Base-by-base conservation (phyloP, 2,329 filamentous ascomycete genomes). In the Cytospora chrysosperma region DNA sequence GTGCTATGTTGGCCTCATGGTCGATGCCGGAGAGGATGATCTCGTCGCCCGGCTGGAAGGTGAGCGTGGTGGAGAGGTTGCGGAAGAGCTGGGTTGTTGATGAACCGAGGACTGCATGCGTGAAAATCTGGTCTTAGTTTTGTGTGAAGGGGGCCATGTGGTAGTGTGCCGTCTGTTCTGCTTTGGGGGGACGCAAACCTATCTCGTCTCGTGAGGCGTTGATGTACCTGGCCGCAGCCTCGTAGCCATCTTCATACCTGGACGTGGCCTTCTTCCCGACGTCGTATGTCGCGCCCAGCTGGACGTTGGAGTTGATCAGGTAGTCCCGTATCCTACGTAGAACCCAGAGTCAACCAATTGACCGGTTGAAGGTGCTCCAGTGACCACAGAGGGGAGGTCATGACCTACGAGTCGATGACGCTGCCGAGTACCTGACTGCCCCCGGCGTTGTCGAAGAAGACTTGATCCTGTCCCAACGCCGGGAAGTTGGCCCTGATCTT, bases 371-470 rank as follows among this genome's bases (percentile, higher is more conserved):
- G 32, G 30, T 10, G n/a, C 19, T 30, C 7, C 57, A 53, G n/a
- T 10, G 26, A 58, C 19, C 13, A 49, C 3, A 6, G 1, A 27
- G 24, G 27, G 6, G 50, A 49, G n/a, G 47, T 30, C 9, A 54
- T 53, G 51, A 75, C 82, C 75, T 73, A 90, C 87, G 84, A 82
- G 61, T 89, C 83, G 63, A 89, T 86, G 19, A 91, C 91, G 19
- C 82, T 78, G 28, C 83, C 84, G 4, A 93, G 76, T 1, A 85
- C 81, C 70, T 93, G 90, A 71, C 86, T 91, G 43, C 90, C 90
- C 21, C 90, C 90, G 13, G 89, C 91, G 72, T 93, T 93, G 72
- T 94, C 90, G 68, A 93, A 84, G 72, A 85, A 92, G 56, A 93
- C 81, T 70, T 92, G 89, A 63, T 61, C 79, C 65, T 86, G 81